Evolutionary conservation across 2,329 filamentous ascomycete species (phyloP).

Genomic region (Sclerotinia spermophila): DNA sequence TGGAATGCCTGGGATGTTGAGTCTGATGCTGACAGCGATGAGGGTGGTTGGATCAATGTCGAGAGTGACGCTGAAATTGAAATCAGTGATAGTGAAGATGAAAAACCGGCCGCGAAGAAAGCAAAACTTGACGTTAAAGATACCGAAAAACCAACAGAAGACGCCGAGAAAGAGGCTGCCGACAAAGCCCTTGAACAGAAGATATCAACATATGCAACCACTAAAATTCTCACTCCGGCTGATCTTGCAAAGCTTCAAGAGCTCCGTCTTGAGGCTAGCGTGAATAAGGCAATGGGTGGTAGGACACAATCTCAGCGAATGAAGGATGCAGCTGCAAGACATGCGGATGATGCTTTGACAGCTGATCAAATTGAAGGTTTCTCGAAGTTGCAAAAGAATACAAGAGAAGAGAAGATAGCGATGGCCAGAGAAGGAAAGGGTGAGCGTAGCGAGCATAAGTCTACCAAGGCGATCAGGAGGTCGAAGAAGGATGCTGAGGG

Average conservation of each 20-base stretch:
- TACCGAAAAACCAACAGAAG: constrained; percentile 38
- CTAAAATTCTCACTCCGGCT: constrained; percentile 88
- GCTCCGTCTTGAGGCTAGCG: constrained; percentile 68
- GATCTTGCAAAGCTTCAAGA: constrained; percentile 94
- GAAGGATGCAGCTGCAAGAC: constrained; percentile 51
- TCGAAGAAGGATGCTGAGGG: constrained; percentile 84
- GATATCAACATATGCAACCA: constrained; percentile 79
- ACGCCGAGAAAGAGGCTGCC: constrained; percentile 45
- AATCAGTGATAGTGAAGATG: constrained; percentile 71
- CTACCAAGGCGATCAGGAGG: constrained; percentile 77
- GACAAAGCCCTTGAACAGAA: constrained; percentile 40
- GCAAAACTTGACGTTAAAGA: constrained; percentile 45
- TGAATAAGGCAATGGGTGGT: constrained; percentile 62
- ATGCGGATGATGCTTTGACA: constrained; percentile 84
- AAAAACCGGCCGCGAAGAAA: constrained; percentile 64
- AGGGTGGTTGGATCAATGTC: constrained; percentile 91
- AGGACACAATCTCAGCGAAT: constrained; percentile 39
- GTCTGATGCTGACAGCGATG: constrained; percentile 59
- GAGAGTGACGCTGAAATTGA: constrained; percentile 77
- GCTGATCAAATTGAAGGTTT: constrained; percentile 89
- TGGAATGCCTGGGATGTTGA: constrained; percentile 37
- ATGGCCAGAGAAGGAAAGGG: constrained; percentile 80
- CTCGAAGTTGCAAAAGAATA: constrained; percentile 74
- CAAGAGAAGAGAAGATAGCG: constrained; percentile 84
- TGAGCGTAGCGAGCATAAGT: constrained; percentile 75